Evolutionary conservation across 2,329 filamentous ascomycete species (phyloP).

Genomic region (Saccharata proteae): DNA sequence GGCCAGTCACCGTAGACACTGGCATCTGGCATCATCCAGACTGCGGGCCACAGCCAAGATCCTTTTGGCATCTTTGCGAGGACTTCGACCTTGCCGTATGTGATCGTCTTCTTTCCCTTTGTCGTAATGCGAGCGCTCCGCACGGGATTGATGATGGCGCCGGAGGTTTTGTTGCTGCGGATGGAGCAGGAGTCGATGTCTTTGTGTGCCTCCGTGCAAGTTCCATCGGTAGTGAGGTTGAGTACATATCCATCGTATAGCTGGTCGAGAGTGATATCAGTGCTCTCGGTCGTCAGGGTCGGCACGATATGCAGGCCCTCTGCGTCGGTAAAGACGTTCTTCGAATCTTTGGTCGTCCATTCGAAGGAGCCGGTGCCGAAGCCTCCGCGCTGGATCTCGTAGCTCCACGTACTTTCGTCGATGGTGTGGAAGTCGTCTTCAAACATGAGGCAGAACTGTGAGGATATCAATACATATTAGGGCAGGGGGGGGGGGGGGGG

Average conservation of each 20-base stretch:
- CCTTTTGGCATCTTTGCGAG: constrained; percentile 40
- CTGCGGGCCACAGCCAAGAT: constrained; percentile 35
- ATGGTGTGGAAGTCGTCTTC: constrained; percentile 37
- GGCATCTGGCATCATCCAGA: constrained; percentile 10
- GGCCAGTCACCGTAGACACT: constrained; percentile 34
- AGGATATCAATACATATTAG: no score
- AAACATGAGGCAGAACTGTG: constrained; percentile 39
- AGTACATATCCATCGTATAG: constrained; percentile 25
- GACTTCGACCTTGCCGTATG: constrained; percentile 41
- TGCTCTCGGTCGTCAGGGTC: constrained; percentile 32
- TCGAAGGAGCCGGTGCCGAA: constrained; percentile 39
- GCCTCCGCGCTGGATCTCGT: constrained; percentile 34
- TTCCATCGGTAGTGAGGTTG: constrained; percentile 27
- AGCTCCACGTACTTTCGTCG: constrained; percentile 35
- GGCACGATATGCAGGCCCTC: constrained; percentile 43
- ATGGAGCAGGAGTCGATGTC: constrained; percentile 24
- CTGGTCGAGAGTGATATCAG: constrained; percentile 27
- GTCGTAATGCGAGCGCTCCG: constrained; percentile 38
- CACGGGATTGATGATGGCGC: constrained; percentile 38
- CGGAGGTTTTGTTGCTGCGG: constrained; percentile 32
- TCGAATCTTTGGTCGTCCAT: constrained; percentile 39
- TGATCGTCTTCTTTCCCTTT: constrained; percentile 33
- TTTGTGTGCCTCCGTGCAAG: constrained; percentile 4
- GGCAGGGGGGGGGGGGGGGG: no score
- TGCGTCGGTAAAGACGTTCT: constrained; percentile 36